These are phyloP conservation scores for Rosa lucieae DNA, from an alignment of 306 rosid genomes.

Conservation along the genomic window DNA sequence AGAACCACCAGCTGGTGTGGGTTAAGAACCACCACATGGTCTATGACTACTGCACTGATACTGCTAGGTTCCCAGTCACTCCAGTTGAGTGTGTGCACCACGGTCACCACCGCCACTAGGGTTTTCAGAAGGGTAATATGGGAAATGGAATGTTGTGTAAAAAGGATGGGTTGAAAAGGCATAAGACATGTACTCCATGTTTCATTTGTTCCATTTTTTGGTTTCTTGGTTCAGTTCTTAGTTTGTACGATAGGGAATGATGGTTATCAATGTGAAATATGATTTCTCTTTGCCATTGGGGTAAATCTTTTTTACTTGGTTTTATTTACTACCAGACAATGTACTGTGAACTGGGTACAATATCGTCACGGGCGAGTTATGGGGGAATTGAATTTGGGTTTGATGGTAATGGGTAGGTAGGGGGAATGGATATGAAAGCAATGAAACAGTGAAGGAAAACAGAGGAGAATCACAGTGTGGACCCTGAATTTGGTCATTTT, in stretches of 20 bases:
- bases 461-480: not conserved
- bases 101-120: slow-evolving; percentile 60
- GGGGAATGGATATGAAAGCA: not conserved
- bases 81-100: slow-evolving; percentile 85
- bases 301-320: too few species aligned
- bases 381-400: not conserved
- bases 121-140: not conserved
- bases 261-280: slow-evolving; percentile 5
- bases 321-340: not conserved
- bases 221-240: not conserved
- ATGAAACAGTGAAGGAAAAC: not conserved
- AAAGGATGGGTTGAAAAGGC: not conserved
- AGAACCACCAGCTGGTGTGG: slow-evolving; percentile 91
- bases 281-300: not conserved
- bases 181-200: slow-evolving; percentile 34
- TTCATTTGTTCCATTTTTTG: slow-evolving; percentile 11
- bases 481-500: not conserved
- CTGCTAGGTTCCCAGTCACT: slow-evolving; percentile 57
- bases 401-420: not conserved
- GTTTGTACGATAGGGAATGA: slow-evolving; percentile 10
- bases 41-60: slow-evolving; percentile 81
- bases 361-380: slow-evolving; percentile 6
- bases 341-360: not conserved
- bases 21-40: slow-evolving; percentile 87
- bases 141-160: not conserved